A percentile compares a stretch with the other conserved stretches of the same genome.
phyloP scores from a whole-genome alignment of 2,329 filamentous ascomycete genomes.

The Microsporum ferrugineum region DNA sequence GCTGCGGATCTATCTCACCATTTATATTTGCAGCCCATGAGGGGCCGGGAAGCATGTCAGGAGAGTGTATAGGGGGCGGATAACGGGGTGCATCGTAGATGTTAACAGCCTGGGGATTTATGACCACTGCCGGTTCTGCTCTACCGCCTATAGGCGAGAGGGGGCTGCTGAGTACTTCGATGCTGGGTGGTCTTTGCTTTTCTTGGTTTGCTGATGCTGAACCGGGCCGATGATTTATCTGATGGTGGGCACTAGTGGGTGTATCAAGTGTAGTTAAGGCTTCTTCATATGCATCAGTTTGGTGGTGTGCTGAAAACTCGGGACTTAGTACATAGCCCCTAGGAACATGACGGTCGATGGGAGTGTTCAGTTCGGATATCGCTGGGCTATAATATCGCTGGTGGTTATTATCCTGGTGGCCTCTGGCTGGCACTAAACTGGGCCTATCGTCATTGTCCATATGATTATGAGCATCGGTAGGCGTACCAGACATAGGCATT shows the following conservation, averaged over 20 bases:
- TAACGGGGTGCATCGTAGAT: neutral
- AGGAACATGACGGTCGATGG: too few species aligned
- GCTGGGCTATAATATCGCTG: too few species aligned
- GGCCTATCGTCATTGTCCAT: neutral
- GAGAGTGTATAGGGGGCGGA: neutral
- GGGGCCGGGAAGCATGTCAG: neutral
- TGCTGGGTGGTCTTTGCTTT: neutral
- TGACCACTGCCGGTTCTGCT: neutral
- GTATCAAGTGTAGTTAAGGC: neutral
- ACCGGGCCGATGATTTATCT: neutral
- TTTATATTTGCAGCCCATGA: too few species aligned
- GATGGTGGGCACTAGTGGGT: too few species aligned
- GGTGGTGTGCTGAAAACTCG: too few species aligned
- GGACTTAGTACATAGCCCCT: too few species aligned
- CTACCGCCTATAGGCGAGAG: neutral
- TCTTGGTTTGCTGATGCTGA: neutral
- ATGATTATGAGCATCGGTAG: neutral
- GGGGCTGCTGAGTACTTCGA: neutral
- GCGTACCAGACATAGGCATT: neutral
- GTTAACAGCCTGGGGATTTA: neutral
- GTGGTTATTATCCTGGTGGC: neutral
- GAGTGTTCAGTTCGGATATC: too few species aligned
- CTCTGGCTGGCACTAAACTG: neutral
- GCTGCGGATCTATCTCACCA: neutral
- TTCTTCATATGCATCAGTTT: neutral